These are phyloP conservation scores for Boechera retrofracta DNA, from an alignment of 345 rosid species.

Conservation along the genomic window DNA sequence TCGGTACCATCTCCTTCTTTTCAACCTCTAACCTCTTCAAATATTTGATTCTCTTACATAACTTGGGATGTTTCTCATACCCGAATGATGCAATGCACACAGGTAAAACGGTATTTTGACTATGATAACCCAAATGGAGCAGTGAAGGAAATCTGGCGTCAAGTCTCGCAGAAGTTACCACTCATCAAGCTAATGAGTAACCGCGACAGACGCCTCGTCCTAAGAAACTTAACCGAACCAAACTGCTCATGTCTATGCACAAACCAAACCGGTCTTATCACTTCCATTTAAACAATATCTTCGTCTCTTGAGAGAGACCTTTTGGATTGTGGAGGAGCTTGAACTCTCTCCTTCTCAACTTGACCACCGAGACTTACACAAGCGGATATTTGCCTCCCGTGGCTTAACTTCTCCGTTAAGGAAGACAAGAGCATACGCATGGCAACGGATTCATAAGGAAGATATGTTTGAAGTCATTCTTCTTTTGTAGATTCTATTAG, in stretches of 20 bases:
- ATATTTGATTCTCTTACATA: background rate
- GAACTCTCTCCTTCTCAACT: constrained; percentile 22
- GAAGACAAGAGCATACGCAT: constrained; percentile 19
- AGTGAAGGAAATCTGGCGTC: constrained; percentile 90
- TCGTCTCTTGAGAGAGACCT: constrained; percentile 32
- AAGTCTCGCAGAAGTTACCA: constrained; percentile 82
- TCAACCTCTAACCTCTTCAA: background rate
- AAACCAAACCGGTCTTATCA: constrained; percentile 61
- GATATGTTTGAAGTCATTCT: constrained; percentile 31
- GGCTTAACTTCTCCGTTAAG: constrained; percentile 15
- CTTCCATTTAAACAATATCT: constrained; percentile 44
- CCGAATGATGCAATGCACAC: constrained; percentile 43
- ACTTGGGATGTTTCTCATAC: constrained; percentile 5
- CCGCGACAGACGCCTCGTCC: constrained; percentile 77
- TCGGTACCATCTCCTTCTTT: constrained; percentile 49
- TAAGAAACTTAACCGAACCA: constrained; percentile 58
- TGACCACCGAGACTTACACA: constrained; percentile 13
- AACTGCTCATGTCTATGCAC: constrained; percentile 84
- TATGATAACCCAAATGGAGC: constrained; percentile 66
- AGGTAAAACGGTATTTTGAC: constrained; percentile 79
- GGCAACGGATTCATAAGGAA: constrained; percentile 33
- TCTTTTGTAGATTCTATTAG: constrained; percentile 40
- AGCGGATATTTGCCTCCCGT: constrained; percentile 2
- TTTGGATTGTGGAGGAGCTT: constrained; percentile 24
- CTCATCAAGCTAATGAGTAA: constrained; percentile 82